Evolutionary conservation across 2,329 filamentous ascomycete species (phyloP), one percentile per base, ranked within the genome.

Genomic region (Exophiala sp.): DNA sequence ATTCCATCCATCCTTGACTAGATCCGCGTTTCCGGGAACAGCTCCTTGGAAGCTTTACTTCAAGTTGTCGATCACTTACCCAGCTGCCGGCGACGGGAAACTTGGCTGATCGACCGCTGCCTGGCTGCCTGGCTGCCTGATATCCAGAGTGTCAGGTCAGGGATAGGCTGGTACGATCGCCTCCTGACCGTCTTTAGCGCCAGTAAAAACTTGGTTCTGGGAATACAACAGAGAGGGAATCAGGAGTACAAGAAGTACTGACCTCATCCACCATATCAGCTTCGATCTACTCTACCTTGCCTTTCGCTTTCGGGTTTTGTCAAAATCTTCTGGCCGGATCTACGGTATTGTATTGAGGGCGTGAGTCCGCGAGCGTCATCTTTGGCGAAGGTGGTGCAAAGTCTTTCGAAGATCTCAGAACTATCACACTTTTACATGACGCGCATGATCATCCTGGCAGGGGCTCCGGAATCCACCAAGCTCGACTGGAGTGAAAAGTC

Each of bases 401-500:
- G n/a, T n/a, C n/a, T n/a, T n/a, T 19, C 29, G 14, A n/a, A 41
- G 23, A 11, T 19, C 18, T 14, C 14, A 6, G 13, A 19, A 3
- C 18, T 16, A 11, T 41, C 24, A n/a, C 10, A 14, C 23, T 34
- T 21, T 29, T 45, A 44, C 42, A 61, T 61, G 59, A 56, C 58
- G 39, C 56, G 56, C 22, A 60, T 57, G 41, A 61, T 61, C 43
- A 53, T 60, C 46, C 56, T 61, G 46, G 53, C 59, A 29, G 59
- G 58, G 14, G 59, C 58, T n/a, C 59, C 59, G 11, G 56, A 56
- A 40, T 23, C 52, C 5, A 43, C 40, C 30, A 52, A 54, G 41
- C 58, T 61, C 43, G 58, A 59, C 29, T 61, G 59, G 59, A 58
- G 56, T 44, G 59, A 61, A 35, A 60, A 59, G 35, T 56, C 54